These are phyloP conservation scores for Irpex sp. DNA, from an alignment of 1,284 basidiomycete genomes.

Conservation along the genomic window DNA sequence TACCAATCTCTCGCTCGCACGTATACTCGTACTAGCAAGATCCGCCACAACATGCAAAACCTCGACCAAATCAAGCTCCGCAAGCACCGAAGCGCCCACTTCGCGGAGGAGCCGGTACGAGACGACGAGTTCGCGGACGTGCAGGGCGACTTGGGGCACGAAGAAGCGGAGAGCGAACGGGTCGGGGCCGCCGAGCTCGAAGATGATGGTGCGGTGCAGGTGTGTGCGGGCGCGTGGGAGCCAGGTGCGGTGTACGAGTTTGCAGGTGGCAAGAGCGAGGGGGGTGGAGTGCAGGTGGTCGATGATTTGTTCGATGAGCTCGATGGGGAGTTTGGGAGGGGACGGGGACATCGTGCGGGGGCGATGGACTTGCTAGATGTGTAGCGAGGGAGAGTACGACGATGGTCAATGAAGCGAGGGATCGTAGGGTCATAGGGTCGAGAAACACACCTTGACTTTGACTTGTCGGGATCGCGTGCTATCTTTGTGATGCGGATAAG, in stretches of 20 bases:
- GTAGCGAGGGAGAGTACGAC: background rate
- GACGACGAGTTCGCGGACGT: constrained; percentile 7
- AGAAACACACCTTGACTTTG: background rate
- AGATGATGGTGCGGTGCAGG: constrained; percentile 11
- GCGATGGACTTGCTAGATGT: background rate
- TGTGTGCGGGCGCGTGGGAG: constrained; percentile 8
- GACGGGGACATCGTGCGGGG: background rate
- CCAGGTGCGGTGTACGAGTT: constrained; percentile 9
- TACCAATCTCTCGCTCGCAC: background rate
- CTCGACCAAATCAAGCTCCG: constrained; percentile 3
- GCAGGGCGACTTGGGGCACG: constrained; percentile 6
- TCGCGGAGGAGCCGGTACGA: constrained; percentile 6
- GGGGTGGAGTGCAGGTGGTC: constrained; percentile 12
- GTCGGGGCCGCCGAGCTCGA: constrained; percentile 12
- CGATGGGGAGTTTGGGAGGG: constrained; percentile 9
- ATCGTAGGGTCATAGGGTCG: too few species aligned
- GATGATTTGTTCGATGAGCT: constrained; percentile 17
- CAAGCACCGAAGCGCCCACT: constrained; percentile 5
- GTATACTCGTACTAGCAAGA: background rate
- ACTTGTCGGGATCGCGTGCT: background rate
- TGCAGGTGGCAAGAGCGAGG: constrained; percentile 10
- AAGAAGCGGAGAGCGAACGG: constrained; percentile 10
- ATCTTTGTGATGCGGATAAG: background rate
- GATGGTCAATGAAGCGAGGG: background rate
- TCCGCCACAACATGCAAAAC: background rate